These are phyloP conservation scores for Plasmopara viticola DNA, from an alignment of 352 stramenopile genomes.

Conservation along the genomic window DNA sequence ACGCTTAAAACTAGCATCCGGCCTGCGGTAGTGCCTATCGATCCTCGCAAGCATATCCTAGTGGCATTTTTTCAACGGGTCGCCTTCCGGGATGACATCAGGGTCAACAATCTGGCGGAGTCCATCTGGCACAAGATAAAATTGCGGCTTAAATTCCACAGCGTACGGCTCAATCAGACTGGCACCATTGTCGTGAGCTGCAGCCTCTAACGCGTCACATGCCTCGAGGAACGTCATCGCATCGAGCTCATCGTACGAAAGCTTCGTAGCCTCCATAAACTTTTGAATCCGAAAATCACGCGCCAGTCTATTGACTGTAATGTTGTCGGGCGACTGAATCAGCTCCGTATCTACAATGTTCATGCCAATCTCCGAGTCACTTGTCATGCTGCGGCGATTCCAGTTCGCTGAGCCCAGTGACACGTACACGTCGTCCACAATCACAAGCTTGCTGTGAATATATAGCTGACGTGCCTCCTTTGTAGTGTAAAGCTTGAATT, in stretches of 20 bases:
- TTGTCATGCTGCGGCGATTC: slow-evolving; percentile 84
- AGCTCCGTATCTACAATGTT: slow-evolving; percentile 41
- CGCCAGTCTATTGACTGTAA: slow-evolving; percentile 35
- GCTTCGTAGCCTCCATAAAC: slow-evolving; percentile 41
- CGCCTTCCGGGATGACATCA: slow-evolving; percentile 19
- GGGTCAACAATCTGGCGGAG: slow-evolving; percentile 32
- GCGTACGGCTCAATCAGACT: slow-evolving; percentile 32
- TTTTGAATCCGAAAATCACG: slow-evolving; percentile 44
- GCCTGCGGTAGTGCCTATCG: too few species aligned
- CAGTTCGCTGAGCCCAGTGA: slow-evolving; percentile 88
- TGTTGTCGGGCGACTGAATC: slow-evolving; percentile 24
- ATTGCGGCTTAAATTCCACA: slow-evolving; percentile 24
- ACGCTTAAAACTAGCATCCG: too few species aligned
- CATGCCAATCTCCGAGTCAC: slow-evolving; percentile 51
- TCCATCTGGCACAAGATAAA: slow-evolving; percentile 28
- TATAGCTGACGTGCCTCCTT: slow-evolving; percentile 46
- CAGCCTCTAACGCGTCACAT: slow-evolving; percentile 19
- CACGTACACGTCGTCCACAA: slow-evolving; percentile 5
- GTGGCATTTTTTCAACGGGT: slow-evolving; percentile 2
- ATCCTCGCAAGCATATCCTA: too few species aligned
- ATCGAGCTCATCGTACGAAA: slow-evolving; percentile 29
- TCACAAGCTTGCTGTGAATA: slow-evolving; percentile 71
- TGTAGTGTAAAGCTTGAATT: slow-evolving; percentile 52
- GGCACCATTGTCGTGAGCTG: slow-evolving; percentile 16
- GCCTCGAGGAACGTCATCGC: slow-evolving; percentile 27